A percentile compares a stretch with the other conserved stretches of the same genome.
phyloP scores from a whole-genome alignment of 345 rosid species.

The Eucalyptus curtisii region DNA sequence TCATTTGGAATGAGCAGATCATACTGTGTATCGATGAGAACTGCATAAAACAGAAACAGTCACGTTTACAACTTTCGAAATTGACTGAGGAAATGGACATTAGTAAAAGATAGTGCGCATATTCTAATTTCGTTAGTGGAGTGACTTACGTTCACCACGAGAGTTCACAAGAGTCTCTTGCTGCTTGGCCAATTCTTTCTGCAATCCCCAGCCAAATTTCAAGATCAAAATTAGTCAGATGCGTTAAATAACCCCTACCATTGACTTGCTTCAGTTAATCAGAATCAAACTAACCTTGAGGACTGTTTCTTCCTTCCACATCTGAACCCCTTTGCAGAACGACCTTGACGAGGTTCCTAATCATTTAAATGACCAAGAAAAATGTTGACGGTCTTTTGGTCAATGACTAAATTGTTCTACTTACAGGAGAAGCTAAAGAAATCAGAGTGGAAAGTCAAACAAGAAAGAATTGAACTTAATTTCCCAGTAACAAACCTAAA shows the following conservation, averaged over 20 bases:
- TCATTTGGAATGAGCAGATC: slow-evolving; percentile 61
- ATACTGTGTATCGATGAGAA: slow-evolving; percentile 61
- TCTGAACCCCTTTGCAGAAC: slow-evolving; percentile 50
- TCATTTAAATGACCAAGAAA: neutral
- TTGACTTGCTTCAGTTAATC: neutral
- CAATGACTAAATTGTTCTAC: neutral
- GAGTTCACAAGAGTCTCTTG: slow-evolving; percentile 37
- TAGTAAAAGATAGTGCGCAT: neutral
- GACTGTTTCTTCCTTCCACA: slow-evolving; percentile 92
- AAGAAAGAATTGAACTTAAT: neutral
- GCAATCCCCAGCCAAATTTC: slow-evolving; percentile 1
- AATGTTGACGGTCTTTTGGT: neutral
- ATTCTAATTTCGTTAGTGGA: neutral
- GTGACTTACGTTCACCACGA: slow-evolving; percentile 64
- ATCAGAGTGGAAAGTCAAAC: neutral
- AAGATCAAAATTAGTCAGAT: neutral
- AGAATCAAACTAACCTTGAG: slow-evolving; percentile 32
- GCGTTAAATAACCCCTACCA: neutral
- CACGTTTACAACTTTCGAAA: neutral
- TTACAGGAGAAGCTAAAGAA: neutral
- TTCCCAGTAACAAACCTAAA: slow-evolving; percentile 22
- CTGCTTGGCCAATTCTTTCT: slow-evolving; percentile 54
- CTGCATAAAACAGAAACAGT: slow-evolving; percentile 8
- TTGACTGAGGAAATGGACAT: neutral
- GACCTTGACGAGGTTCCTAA: slow-evolving; percentile 85